Conservation (phyloP, 768 basidiomycete genomes). For the Candolleomyces eurysporus region DNA sequence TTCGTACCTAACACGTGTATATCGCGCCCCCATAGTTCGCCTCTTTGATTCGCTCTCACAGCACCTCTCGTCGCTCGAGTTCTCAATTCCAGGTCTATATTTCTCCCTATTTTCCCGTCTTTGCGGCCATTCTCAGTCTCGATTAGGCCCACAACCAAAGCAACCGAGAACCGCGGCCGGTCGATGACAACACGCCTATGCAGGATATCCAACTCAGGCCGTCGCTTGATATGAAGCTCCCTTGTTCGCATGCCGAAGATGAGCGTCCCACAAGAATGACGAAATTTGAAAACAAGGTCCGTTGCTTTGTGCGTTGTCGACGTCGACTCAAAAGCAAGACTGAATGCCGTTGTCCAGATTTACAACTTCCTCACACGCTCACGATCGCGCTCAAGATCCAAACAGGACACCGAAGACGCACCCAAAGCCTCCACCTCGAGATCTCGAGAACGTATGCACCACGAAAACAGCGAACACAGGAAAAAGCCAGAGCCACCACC, state of each 20-base stretch:
- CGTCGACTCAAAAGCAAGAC: not conserved
- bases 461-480: not conserved
- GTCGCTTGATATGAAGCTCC: constrained; percentile 21
- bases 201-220: constrained; percentile 17
- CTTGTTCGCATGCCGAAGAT: constrained; percentile 23
- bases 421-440: constrained; percentile 8
- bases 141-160: constrained; percentile 7
- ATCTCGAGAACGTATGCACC: not conserved
- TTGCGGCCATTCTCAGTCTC: not conserved
- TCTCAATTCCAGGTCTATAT: constrained; percentile 25
- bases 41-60: constrained; percentile 40
- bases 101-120: constrained; percentile 7
- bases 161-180: constrained; percentile 24
- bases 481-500: constrained; percentile 9
- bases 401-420: constrained; percentile 20
- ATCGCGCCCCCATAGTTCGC: constrained; percentile 33
- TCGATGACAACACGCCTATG: constrained; percentile 29
- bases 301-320: constrained; percentile 13
- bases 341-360: constrained; percentile 38
- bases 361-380: constrained; percentile 58
- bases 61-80: constrained; percentile 26
- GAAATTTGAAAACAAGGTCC: constrained; percentile 48
- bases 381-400: constrained; percentile 60
- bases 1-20: constrained; percentile 51
- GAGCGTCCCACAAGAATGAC: constrained; percentile 40